A percentile compares a stretch with the other conserved stretches of the same genome.
Evolutionary conservation across 2,329 filamentous ascomycete genomes (phyloP).

Genomic region (Scedosporium minutisporum): DNA sequence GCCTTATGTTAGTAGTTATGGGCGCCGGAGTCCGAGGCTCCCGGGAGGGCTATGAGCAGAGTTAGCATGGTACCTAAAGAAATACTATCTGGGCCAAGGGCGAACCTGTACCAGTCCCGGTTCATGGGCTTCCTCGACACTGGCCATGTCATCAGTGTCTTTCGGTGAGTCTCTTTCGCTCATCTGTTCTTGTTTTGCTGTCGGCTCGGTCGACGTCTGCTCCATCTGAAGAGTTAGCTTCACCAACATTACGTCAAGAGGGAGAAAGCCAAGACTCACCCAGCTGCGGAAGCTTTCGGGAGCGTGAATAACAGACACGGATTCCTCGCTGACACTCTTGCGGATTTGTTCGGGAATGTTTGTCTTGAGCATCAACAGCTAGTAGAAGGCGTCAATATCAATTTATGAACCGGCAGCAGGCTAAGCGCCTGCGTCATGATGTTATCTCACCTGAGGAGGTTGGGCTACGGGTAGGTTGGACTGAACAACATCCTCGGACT

Average conservation of each 20-base stretch:
- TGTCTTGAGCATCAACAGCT: constrained; percentile 39
- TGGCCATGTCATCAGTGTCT: neutral
- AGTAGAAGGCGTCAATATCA: constrained; percentile 10
- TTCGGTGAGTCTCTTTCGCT: constrained; percentile 16
- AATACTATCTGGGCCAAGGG: neutral
- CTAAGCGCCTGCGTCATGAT: neutral
- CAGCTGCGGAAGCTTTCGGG: constrained; percentile 75
- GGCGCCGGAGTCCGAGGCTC: constrained; percentile 51
- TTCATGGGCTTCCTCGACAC: neutral
- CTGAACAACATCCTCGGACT: constrained; percentile 47
- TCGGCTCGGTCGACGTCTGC: constrained; percentile 33
- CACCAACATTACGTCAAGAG: neutral
- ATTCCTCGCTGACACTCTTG: constrained; percentile 59
- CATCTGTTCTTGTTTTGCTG: constrained; percentile 23
- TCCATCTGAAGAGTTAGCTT: constrained; percentile 11
- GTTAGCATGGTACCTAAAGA: neutral
- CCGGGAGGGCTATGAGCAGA: neutral
- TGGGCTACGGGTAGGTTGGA: constrained; percentile 8
- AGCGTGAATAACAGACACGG: constrained; percentile 84
- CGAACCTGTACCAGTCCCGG: neutral
- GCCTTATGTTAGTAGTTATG: constrained; percentile 65
- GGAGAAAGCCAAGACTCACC: constrained; percentile 36
- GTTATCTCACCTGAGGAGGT: constrained; percentile 1
- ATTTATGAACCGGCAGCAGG: constrained; percentile 5
- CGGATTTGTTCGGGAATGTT: constrained; percentile 48